Conservation (phyloP, 1,284 basidiomycete species). For the Puccinia polysora region DNA sequence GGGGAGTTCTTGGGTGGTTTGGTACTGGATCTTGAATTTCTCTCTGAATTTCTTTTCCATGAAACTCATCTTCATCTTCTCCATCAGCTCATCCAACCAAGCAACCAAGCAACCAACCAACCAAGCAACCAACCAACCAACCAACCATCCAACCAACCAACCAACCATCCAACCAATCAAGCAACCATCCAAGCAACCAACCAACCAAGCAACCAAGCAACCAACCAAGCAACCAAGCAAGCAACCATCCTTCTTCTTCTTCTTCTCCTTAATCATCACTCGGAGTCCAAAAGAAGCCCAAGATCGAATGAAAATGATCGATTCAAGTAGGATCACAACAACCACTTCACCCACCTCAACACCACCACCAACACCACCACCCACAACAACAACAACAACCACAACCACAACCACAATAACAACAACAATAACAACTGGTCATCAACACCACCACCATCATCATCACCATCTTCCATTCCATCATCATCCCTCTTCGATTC, state of each 20-base stretch:
- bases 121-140: neutral
- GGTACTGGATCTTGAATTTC: too few species aligned
- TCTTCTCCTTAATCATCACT: neutral
- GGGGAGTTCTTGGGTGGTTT: too few species aligned
- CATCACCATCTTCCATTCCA: too few species aligned
- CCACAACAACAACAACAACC: neutral
- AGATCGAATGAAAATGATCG: neutral
- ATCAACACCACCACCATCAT: neutral
- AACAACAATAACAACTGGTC: neutral
- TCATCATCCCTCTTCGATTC: too few species aligned
- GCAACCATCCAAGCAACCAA: neutral
- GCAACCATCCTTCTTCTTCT: too few species aligned
- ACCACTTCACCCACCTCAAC: neutral
- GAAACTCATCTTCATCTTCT: too few species aligned
- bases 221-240: neutral
- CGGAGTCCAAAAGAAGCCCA: neutral
- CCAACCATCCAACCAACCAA: neutral
- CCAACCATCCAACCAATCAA: neutral
- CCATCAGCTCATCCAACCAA: neutral
- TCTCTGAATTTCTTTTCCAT: too few species aligned
- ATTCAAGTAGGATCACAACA: neutral
- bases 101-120: neutral
- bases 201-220: neutral
- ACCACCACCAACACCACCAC: neutral
- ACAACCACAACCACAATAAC: neutral